These are phyloP conservation scores for Thermochaetoides thermophila DNA, from an alignment of 495 filamentous ascomycete species.

Conservation along the genomic window DNA sequence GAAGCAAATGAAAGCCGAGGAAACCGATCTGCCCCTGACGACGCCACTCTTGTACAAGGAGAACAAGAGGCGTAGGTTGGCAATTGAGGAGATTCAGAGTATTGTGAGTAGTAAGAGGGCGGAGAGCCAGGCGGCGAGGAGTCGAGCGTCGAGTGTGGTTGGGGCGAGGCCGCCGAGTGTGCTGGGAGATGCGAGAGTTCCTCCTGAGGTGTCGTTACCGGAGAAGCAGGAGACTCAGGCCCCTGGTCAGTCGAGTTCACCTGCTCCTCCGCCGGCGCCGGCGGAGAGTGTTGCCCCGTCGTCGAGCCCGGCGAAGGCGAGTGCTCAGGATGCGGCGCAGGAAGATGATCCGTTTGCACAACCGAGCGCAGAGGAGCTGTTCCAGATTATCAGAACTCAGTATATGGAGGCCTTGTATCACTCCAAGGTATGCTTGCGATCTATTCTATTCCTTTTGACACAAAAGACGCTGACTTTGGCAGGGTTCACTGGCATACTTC, in stretches of 20 bases:
- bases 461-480: conserved; percentile 14
- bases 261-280: too few species aligned
- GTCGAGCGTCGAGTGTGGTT: not conserved
- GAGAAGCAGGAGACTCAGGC: not conserved
- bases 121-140: conserved; percentile 17
- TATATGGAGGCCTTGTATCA: conserved; percentile 84
- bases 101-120: too few species aligned
- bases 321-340: too few species aligned
- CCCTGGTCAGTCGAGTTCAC: not conserved
- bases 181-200: too few species aligned
- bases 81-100: conserved; percentile 37
- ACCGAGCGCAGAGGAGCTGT: conserved; percentile 46
- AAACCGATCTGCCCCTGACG: conserved; percentile 13
- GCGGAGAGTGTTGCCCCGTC: too few species aligned
- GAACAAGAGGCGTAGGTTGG: conserved; percentile 33
- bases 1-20: conserved; percentile 3
- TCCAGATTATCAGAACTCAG: conserved; percentile 55
- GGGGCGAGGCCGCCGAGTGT: conserved; percentile 1
- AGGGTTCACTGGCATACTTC: conserved; percentile 91
- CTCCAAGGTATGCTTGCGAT: conserved; percentile 49
- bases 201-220: too few species aligned
- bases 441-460: not conserved
- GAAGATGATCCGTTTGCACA: conserved; percentile 20
- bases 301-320: too few species aligned
- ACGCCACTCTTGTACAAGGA: conserved; percentile 27